phyloP scores from a whole-genome alignment of 192 early-diverging fungal species.

The Dissophora globulifera region DNA sequence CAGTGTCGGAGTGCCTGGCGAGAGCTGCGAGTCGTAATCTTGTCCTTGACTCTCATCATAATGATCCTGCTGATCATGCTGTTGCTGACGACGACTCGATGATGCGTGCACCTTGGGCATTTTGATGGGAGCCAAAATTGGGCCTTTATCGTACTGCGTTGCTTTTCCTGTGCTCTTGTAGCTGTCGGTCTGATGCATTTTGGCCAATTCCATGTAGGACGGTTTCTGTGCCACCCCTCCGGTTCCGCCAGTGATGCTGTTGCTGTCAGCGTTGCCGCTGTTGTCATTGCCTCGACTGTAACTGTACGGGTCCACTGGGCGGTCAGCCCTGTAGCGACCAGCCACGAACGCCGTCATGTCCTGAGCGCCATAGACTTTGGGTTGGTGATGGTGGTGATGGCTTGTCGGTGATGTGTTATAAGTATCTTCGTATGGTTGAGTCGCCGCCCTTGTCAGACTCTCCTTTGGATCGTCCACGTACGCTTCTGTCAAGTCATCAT shows the following conservation, averaged over 20 bases:
- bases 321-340: conserved; percentile 39
- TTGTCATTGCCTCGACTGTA: conserved; percentile 7
- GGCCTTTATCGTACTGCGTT: conserved; percentile 23
- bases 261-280: neutral
- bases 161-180: conserved; percentile 51
- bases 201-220: conserved; percentile 34
- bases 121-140: conserved; percentile 23
- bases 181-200: conserved; percentile 35
- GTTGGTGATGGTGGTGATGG: neutral
- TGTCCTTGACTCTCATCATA: neutral
- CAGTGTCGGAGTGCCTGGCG: neutral
- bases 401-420: neutral
- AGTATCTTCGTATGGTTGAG: conserved; percentile 10
- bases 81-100: neutral
- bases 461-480: conserved; percentile 42
- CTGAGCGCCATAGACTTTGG: conserved; percentile 24
- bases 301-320: conserved; percentile 12
- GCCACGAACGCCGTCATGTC: conserved; percentile 49
- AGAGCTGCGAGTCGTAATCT: neutral
- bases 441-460: conserved; percentile 26
- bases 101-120: conserved; percentile 19
- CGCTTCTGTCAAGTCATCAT: conserved; percentile 22
- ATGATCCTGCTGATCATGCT: neutral
- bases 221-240: too few relatives aligned
- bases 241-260: too few relatives aligned